phyloP scores from a whole-genome alignment of 805 yeast species.

The Sungouiella thailandica region DNA sequence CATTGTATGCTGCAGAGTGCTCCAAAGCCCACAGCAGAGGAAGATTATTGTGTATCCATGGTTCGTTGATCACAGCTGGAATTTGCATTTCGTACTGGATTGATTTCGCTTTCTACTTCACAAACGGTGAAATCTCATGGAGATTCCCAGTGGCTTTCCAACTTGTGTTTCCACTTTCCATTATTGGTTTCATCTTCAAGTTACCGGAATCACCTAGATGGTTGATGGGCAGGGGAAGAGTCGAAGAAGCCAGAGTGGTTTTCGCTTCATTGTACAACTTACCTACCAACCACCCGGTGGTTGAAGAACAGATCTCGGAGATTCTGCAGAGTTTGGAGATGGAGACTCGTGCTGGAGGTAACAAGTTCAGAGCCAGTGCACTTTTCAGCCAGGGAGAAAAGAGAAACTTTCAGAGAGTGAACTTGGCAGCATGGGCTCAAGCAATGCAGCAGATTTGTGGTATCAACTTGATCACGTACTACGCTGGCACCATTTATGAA shows the following conservation, averaged over 20 bases:
- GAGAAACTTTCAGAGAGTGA: conserved; percentile 44
- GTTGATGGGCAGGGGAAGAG: conserved; percentile 26
- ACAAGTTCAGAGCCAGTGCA: conserved; percentile 19
- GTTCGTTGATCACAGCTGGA: conserved; percentile 22
- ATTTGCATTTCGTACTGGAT: conserved; percentile 33
- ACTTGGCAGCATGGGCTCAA: conserved; percentile 41
- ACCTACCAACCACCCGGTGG: conserved; percentile 18
- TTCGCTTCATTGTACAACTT: conserved; percentile 18
- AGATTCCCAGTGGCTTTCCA: conserved; percentile 32
- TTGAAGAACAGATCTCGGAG: conserved; percentile 23
- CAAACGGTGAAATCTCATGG: conserved; percentile 25
- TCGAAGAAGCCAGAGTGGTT: conserved; percentile 24
- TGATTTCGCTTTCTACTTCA: conserved; percentile 31
- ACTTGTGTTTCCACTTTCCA: conserved; percentile 17
- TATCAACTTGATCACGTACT: conserved; percentile 42
- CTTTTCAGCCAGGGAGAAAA: conserved; percentile 39
- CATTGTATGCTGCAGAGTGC: conserved; percentile 33
- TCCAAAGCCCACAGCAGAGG: conserved; percentile 32
- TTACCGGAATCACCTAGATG: conserved; percentile 46
- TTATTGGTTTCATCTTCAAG: conserved; percentile 12
- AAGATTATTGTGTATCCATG: conserved; percentile 25
- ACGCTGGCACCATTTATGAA: conserved; percentile 40
- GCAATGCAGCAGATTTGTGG: conserved; percentile 47
- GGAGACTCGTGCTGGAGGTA: conserved; percentile 20
- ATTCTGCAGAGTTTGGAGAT: conserved; percentile 20